Base-by-base conservation (phyloP, 2,329 filamentous ascomycete species). In the Fusarium pininemorale region DNA sequence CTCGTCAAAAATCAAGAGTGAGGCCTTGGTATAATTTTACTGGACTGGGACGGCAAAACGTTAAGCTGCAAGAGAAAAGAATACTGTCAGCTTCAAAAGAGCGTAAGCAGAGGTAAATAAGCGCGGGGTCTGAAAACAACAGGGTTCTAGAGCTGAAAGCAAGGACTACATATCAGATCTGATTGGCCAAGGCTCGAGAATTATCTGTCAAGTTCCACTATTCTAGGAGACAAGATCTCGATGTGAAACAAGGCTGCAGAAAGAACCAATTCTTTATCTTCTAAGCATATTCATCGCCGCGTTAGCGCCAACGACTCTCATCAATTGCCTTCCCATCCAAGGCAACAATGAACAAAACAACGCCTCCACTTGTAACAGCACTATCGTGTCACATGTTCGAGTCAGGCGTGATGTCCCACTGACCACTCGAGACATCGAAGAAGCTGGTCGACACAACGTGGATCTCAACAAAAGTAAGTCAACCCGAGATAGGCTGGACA, bases 141-240 rank as follows among this genome's bases (percentile, higher is more conserved):
- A 41, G 15, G 37, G 7, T 28, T 7, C 28, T 30, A 30, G 28
- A 30, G 28, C 28, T 30, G 28, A 30, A 30, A 30, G 10, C 28
- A 30, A 30, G 10, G 28, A 30, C 10, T 30, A 30, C 28, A 30
- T n/a, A n/a, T 32, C 7, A 20, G 12, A 10, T 30, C 3, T 42
- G 12, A 56, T 56, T 56, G 26, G 38, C 1, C 3, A 15, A 5
- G 4, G 30, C 8, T 3, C 26, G 22, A 28, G 7, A 56, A 14
- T 24, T 13, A 10, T 18, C 2, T 5, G 11, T 13, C 12, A 0
- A n/a, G 30, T 35, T 22, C 48, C 48, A 35, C 48, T 20, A 0
- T 12, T 35, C 1, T 0, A 24, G 7, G 28, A 35, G 3, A 5
- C 1, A 5, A 50, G 28, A 32, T 32, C 47, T 0, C 7, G 26